Evolutionary conservation across 2,329 filamentous ascomycete genomes (phyloP), one percentile per base, ranked within the genome.

Genomic region (Pyrenophora tritici-repentis): DNA sequence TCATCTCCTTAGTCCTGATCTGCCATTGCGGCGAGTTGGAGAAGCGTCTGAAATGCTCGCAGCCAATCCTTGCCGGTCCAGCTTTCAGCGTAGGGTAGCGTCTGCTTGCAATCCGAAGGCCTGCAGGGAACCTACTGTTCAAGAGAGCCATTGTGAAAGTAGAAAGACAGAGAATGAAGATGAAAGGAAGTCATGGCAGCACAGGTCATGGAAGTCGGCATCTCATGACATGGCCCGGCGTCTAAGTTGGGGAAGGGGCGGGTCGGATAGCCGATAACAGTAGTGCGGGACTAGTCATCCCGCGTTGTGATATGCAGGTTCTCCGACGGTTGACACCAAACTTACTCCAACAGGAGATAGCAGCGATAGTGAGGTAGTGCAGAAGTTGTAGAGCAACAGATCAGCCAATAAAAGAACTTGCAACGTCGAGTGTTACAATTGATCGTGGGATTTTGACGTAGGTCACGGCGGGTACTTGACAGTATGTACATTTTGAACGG

Each of bases 1-100:
- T 78, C 68, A 86, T 77, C 44, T 79, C 77, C 22, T 72, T 71
- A 4, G 76, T 75, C 10, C 74, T 72, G 29, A 78, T 66, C 24
- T 65, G 65, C 60, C 66, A 68, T 67, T 38, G 60, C 49, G 67
- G 53, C 18, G 71, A 67, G 20, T 50, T 50, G 5, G 65, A 61
- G 55, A 78, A 77, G 20, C 47, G 33, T 38, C 59, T 58, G 20
- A 42, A 47, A 46, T 56, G 55, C 2, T 37, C 40, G 9, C 32
- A 49, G 24, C 45, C 47, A 36, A 43, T 46, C 22, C 39, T 45
- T 32, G 42, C 32, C 20, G 48, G 50, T 45, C 36, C 42, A 33
- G 35, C 42, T 54, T 50, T 58, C 35, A 56, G 51, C 36, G 61
- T 49, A 56, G 61, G 56, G 59, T 62, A 66, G 26, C 52, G 53